Evolutionary conservation across 305 asterid genomes (phyloP).

Genomic region (Withania somnifera): DNA sequence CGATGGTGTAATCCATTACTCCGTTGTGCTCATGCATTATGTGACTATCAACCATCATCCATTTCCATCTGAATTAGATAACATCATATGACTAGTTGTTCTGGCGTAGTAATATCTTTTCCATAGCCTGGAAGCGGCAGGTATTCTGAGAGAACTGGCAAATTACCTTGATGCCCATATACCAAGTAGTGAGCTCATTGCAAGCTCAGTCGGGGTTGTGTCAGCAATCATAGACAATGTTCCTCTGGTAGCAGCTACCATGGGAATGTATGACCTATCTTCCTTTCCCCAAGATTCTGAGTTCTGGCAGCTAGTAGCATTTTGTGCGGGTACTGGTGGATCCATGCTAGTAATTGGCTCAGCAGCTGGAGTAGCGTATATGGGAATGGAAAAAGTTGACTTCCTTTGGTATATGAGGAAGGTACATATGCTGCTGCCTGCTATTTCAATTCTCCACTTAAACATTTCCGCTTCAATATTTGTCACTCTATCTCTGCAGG

Average conservation of each 20-base stretch:
- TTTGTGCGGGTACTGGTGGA: conserved; percentile 97
- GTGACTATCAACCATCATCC: background rate
- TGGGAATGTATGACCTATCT: conserved; percentile 93
- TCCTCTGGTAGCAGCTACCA: conserved; percentile 96
- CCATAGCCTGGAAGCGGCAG: conserved; percentile 88
- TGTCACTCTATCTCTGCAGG: conserved; percentile 34
- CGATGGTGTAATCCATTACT: background rate
- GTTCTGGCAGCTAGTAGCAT: conserved; percentile 95
- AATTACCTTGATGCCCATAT: conserved; percentile 85
- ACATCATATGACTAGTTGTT: background rate
- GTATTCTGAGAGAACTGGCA: conserved; percentile 82
- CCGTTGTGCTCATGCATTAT: background rate
- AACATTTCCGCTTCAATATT: background rate
- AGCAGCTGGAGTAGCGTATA: conserved; percentile 94
- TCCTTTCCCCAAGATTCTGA: conserved; percentile 80
- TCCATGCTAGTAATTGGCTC: conserved; percentile 94
- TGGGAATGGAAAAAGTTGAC: conserved; percentile 98
- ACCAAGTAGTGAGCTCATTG: conserved; percentile 57
- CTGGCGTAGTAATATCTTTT: background rate
- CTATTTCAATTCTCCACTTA: background rate
- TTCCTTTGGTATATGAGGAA: conserved; percentile 89
- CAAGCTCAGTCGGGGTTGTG: conserved; percentile 83
- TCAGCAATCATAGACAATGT: conserved; percentile 93
- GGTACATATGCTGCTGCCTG: conserved; percentile 28
- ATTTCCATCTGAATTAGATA: background rate